Conservation (phyloP, 2,329 filamentous ascomycete genomes). For the Boeremia lycopersici region DNA sequence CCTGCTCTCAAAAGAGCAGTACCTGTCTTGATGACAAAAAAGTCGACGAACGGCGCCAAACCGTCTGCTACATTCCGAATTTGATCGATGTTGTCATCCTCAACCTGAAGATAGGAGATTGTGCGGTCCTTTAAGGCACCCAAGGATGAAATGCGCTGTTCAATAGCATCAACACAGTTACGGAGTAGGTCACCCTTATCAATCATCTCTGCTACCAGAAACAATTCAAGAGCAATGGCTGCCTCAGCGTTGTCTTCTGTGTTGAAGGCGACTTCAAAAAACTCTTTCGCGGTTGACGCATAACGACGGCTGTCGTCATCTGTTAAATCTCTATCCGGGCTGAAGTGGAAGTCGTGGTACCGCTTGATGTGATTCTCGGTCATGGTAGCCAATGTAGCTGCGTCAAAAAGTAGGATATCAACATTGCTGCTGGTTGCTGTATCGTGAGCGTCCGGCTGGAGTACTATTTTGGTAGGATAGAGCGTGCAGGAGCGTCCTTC, state of each 20-base stretch:
- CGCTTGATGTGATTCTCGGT: constrained; percentile 6
- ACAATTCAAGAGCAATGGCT: neutral
- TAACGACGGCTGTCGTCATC: constrained; percentile 8
- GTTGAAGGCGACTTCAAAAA: constrained; percentile 9
- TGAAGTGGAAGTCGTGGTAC: constrained; percentile 5
- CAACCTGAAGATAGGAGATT: neutral
- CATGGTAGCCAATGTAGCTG: constrained; percentile 1
- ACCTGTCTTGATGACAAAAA: constrained; percentile 12
- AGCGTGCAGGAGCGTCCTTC: constrained; percentile 14
- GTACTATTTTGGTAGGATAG: constrained; percentile 7
- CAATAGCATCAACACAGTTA: constrained; percentile 7
- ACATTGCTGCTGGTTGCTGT: constrained; percentile 3
- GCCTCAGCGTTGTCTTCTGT: neutral
- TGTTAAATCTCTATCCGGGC: neutral
- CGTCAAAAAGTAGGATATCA: constrained; percentile 2
- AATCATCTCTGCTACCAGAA: neutral
- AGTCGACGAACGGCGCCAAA: constrained; percentile 10
- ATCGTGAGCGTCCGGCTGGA: neutral
- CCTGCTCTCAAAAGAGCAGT: constrained; percentile 2
- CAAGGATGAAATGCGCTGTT: constrained; percentile 2
- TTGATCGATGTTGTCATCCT: constrained; percentile 2
- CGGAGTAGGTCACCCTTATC: neutral
- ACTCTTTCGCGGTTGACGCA: constrained; percentile 7
- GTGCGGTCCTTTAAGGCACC: neutral
- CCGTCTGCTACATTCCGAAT: neutral